Percentiles rank a stretch among this genome's conserved stretches.
Evolutionary conservation across 345 rosid genomes (phyloP).

Genomic region (Populus pruinosa): DNA sequence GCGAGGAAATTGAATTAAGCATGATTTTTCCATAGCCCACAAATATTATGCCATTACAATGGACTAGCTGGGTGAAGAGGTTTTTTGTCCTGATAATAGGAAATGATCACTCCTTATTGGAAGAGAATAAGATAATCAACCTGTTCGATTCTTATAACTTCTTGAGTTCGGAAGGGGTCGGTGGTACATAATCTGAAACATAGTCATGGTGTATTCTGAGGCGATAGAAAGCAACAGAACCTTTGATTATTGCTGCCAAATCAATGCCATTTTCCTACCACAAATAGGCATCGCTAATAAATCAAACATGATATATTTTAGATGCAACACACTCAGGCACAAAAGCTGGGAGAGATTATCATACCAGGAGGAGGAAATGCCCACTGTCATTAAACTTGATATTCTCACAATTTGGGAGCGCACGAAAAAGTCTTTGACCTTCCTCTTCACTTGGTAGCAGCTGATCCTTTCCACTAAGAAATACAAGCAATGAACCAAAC

Average conservation of each 20-base stretch:
- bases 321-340: too few species aligned
- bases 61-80: not conserved
- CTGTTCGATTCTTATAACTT: constrained; percentile 6
- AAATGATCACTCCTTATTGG: too few species aligned
- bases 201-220: constrained; percentile 7
- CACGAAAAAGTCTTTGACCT: constrained; percentile 44
- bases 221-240: constrained; percentile 7
- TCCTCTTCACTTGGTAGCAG: constrained; percentile 62
- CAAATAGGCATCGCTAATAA: not conserved
- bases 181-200: constrained; percentile 17
- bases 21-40: too few species aligned
- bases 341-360: constrained; percentile 8
- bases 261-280: constrained; percentile 47
- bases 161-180: constrained; percentile 12
- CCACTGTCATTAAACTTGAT: constrained; percentile 53
- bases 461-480: constrained; percentile 64
- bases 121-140: constrained; percentile 19
- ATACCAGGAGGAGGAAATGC: constrained; percentile 77
- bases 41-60: not conserved
- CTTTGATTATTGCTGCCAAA: constrained; percentile 12
- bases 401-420: constrained; percentile 41
- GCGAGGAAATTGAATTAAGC: not conserved
- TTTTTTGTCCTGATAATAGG: not conserved
- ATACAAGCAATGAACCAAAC: not conserved
- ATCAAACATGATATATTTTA: too few species aligned